Base-by-base conservation (phyloP, 148 eudicot species). In the Cornus suecica region DNA sequence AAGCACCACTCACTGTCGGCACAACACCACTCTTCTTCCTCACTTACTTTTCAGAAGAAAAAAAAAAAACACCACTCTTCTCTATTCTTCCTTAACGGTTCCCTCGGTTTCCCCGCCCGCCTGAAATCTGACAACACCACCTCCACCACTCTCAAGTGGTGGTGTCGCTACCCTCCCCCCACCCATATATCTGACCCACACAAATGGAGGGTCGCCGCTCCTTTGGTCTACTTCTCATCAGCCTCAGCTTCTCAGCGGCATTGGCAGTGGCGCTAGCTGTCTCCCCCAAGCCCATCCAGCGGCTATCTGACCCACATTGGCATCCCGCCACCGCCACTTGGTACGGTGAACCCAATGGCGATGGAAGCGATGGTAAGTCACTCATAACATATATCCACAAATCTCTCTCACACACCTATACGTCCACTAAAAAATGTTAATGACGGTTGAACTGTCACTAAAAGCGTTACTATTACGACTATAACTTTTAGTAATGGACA, bases 311-410 rank as follows among this genome's bases (percentile, higher is more conserved):
- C 87, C 54, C 76, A 14, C 91, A 81, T 77, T 96, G 99, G 99
- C 75, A 80, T 28, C 88, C 94, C 11, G 99, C 97, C 52, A 86
- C 97, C 48, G 98, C 99, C 26, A 96, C 98, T 0, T 96, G 99
- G 99, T 96, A 96, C 61, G 98, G 99, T 25, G 92, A 90, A 64
- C 89, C 98, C 27, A 84, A 90, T 14, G 99, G 99, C 37, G 99
- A 95, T 72, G 99, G 99, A 34, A 95, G 99, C 79, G 69, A 66
- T 73, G 97, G 97, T 92, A 48, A 58, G 72, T 79, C 22, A 15
- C 34, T 27, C 54, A 8, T 71, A 30, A n/a, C 25, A 1, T 10
- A 11, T 8, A 4, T 28, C 74, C 45, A 1, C 26, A 30, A 61
- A 23, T 51, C 16, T 18, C 30, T 30, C 20, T 28, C 25, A 58